Conservation (phyloP, 2,329 filamentous ascomycete genomes). For the Fusarium mundagurra region DNA sequence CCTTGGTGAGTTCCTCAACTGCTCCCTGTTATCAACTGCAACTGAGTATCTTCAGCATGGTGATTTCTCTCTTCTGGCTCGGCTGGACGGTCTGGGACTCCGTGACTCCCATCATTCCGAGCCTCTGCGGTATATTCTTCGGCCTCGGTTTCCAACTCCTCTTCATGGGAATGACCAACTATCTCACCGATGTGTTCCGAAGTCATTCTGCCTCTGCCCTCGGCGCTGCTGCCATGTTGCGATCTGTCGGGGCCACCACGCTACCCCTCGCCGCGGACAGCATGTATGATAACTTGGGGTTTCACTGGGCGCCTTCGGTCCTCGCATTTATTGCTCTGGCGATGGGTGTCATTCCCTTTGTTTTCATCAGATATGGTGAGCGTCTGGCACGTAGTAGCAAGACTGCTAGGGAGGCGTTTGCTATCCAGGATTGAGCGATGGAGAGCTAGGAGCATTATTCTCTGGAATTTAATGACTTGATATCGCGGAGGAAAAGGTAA, state of each 20-base stretch:
- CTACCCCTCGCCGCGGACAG: conserved; percentile 46
- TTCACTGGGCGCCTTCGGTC: conserved; percentile 50
- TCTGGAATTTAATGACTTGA: not conserved
- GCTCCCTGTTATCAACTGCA: not conserved
- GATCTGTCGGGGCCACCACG: conserved; percentile 47
- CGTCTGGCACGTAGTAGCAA: conserved; percentile 44
- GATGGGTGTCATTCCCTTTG: conserved; percentile 48
- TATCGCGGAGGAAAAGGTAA: not conserved
- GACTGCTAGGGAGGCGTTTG: conserved; percentile 37
- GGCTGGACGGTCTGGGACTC: conserved; percentile 63
- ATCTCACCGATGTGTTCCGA: conserved; percentile 48
- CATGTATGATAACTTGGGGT: conserved; percentile 47
- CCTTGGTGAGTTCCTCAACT: conserved; percentile 63
- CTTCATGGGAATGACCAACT: conserved; percentile 51
- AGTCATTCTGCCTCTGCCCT: conserved; percentile 49
- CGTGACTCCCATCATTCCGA: conserved; percentile 49
- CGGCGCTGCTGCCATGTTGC: conserved; percentile 47
- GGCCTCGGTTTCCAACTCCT: conserved; percentile 48
- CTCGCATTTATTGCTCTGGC: conserved; percentile 45
- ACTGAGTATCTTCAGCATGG: conserved; percentile 52
- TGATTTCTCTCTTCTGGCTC: conserved; percentile 67
- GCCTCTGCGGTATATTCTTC: conserved; percentile 56
- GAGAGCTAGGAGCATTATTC: not conserved
- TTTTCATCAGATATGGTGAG: conserved; percentile 47
- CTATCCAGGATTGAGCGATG: conserved; percentile 20